A percentile compares a stretch with the other conserved stretches of the same genome.
Evolutionary conservation across 225 moss, liverwort and hornwort species (phyloP).

Genomic region (Anthoceros angustus): DNA sequence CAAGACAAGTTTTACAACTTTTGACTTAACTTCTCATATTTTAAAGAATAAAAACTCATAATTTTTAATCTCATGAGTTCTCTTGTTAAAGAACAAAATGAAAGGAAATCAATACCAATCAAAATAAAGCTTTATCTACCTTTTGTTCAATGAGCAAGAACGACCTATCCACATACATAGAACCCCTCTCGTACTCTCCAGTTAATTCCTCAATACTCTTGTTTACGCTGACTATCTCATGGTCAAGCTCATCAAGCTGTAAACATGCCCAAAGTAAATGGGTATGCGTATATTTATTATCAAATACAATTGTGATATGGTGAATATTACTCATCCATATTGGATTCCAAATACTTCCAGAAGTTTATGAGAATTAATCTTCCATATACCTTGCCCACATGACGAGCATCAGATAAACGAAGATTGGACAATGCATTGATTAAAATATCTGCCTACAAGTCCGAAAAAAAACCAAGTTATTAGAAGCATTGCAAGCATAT

Average conservation of each 20-base stretch:
- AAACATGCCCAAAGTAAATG: not conserved
- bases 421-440: slow-evolving; percentile 40
- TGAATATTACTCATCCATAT: too few relatives aligned
- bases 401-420: slow-evolving; percentile 38
- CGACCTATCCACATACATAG: not conserved
- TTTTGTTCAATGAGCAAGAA: not conserved
- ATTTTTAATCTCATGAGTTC: too few relatives aligned
- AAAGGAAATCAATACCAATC: too few relatives aligned
- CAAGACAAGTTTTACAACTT: not conserved
- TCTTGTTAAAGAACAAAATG: too few relatives aligned
- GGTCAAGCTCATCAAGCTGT: not conserved
- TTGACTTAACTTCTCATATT: not conserved
- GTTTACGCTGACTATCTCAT: not conserved
- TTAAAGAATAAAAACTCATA: too few relatives aligned
- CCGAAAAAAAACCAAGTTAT: not conserved
- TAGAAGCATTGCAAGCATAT: not conserved
- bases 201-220: not conserved
- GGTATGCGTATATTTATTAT: too few relatives aligned
- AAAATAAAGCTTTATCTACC: not conserved
- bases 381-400: slow-evolving; percentile 38
- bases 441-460: slow-evolving; percentile 51
- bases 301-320: too few relatives aligned
- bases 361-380: too few relatives aligned
- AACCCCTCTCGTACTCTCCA: not conserved
- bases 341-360: too few relatives aligned